These are phyloP conservation scores for Sphenostylis stenocarpa DNA, from an alignment of 306 rosid genomes.

Conservation along the genomic window DNA sequence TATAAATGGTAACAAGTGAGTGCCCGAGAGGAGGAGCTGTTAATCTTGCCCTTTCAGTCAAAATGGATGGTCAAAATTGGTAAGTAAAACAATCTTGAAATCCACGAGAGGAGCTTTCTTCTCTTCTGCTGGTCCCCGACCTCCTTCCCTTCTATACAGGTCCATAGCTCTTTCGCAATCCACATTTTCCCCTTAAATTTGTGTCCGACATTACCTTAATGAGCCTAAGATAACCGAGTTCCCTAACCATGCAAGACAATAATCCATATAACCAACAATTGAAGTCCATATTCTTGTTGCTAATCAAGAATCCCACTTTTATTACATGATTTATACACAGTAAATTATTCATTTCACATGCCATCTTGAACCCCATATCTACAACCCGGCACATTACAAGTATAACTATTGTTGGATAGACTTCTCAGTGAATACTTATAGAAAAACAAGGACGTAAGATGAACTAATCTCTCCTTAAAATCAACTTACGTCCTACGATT, in stretches of 20 bases:
- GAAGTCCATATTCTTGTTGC: conserved; percentile 16
- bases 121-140: neutral
- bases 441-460: neutral
- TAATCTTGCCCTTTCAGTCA: neutral
- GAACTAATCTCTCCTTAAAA: neutral
- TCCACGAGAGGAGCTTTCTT: neutral
- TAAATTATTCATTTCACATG: neutral
- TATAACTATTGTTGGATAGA: neutral
- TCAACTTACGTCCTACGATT: neutral
- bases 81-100: neutral
- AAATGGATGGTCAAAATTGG: neutral
- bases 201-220: neutral
- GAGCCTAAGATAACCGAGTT: neutral
- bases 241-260: conserved; percentile 1
- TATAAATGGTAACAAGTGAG: neutral
- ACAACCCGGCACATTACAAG: neutral
- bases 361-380: conserved; percentile 3
- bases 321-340: neutral
- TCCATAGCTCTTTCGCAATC: neutral
- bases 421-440: neutral
- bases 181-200: neutral
- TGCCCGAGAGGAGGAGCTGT: neutral
- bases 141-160: neutral
- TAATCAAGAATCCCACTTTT: neutral
- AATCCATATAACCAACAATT: conserved; percentile 10